Conservation (phyloP, 495 filamentous ascomycete species). For the Parathielavia appendiculata region DNA sequence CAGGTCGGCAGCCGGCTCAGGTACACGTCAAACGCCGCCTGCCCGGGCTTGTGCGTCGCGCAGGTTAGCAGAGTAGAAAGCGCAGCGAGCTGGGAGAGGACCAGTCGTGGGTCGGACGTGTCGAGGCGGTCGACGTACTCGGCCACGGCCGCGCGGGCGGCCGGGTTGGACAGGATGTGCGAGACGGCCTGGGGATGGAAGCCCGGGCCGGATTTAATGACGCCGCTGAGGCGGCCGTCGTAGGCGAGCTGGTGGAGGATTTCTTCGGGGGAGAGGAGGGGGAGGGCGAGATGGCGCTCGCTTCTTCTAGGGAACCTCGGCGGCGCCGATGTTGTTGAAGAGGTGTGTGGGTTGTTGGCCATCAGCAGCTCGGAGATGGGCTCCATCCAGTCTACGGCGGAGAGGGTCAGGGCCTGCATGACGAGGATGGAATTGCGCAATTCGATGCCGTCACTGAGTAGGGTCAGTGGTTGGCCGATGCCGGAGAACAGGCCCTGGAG, state of each 20-base stretch:
- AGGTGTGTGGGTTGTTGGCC: too few relatives aligned
- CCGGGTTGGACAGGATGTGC: conserved; percentile 20
- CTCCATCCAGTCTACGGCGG: conserved; percentile 26
- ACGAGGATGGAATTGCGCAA: conserved; percentile 25
- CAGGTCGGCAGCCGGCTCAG: conserved; percentile 26
- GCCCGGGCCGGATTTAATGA: conserved; percentile 29
- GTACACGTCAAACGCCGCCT: conserved; percentile 29
- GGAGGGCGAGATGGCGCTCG: too few relatives aligned
- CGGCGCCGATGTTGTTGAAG: neutral
- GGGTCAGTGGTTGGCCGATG: conserved; percentile 24
- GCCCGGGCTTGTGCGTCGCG: conserved; percentile 25
- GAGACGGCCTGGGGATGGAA: conserved; percentile 15
- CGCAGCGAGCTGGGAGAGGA: conserved; percentile 24
- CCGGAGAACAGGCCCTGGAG: conserved; percentile 28
- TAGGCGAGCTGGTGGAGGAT: conserved; percentile 24
- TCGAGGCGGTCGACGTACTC: conserved; percentile 30
- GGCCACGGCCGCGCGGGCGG: conserved; percentile 18
- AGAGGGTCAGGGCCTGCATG: conserved; percentile 25
- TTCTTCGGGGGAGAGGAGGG: conserved; percentile 19
- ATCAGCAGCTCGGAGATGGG: conserved; percentile 23
- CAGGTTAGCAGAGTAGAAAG: conserved; percentile 24
- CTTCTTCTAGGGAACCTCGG: too few relatives aligned
- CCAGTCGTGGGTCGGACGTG: conserved; percentile 8
- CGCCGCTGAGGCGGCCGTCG: conserved; percentile 27
- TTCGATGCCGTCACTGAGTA: conserved; percentile 31